Evolutionary conservation across 2,329 filamentous ascomycete species (phyloP), one percentile per base, ranked within the genome.

Genomic region (Sphaceloma murrayae): DNA sequence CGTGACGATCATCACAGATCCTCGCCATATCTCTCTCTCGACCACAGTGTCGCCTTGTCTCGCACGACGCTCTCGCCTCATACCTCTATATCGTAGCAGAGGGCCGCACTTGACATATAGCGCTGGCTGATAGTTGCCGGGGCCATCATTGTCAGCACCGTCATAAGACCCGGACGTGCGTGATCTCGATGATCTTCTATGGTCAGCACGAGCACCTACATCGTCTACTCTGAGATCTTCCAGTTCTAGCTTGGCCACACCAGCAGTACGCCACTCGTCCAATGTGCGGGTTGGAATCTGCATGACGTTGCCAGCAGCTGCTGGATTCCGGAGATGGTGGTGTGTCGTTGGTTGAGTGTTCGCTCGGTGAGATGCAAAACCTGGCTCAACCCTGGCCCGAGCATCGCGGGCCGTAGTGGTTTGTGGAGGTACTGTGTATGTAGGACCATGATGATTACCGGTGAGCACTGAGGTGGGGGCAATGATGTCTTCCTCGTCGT

Each of bases 1-100:
- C 0, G 91, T 96, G 16, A 98, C 87, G 54, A 98, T 94, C 85
- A 98, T 87, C 46, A 96, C 74, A 48, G 79, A 93, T 4, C 91
- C 91, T 60, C 88, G 78, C 91, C 91, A 98, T 14, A 89, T 78
- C 54, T 94, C 85, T 42, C 78, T 75, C 32, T 85, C 79, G 8
- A 56, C 52, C 0, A 61, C 61, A 39, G 58, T 55, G 11, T 58
- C 53, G n/a, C 51, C 57, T 18, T 32, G 39, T 13, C 32, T 38
- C 21, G 24, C 27, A 7, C 44, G 43, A 59, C 60, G 43, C 36
- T 94, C 77, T 29, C 70, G 71, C 30, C 81, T 77, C 31, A 94
- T 77, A 14, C 93, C 91, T 45, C 82, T 89, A 60, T 94, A 98
- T 48, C 91, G 79, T 50, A 98, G 67, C 16, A 98, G 67, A 4